Evolutionary conservation across 1,139 yeast genomes (phyloP), one percentile per base, ranked within the genome.

Genomic region (Blastobotrys raffinosifermentans): DNA sequence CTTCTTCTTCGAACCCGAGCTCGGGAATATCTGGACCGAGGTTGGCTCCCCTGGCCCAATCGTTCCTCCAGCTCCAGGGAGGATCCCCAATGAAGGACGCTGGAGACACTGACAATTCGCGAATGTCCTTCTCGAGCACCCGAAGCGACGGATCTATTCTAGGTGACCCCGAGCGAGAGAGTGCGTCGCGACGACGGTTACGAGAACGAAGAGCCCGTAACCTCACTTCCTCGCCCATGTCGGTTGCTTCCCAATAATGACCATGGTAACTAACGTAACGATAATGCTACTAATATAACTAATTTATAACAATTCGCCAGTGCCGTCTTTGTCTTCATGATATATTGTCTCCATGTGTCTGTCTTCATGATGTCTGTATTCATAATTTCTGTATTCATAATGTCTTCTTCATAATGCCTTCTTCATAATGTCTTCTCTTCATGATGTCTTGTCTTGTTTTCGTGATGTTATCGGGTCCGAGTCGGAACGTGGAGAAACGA

Each of bases 161-260:
- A n/a, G 35, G 35, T 9, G 35, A 32, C 16, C 19, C 30, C 3
- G 31, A 17, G 13, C 35, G 35, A 13, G 35, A 32, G 16, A 16
- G 25, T 13, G 35, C 35, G 4, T 32, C 34, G 15, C 7, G 9
- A n/a, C 26, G 23, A 13, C 30, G 31, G 11, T 18, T 32, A 9
- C 17, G 15, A 4, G 16, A 31, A 19, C 26, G 26, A 4, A 15
- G 34, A 14, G 14, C 14, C n/a, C 32, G 22, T 4, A 29, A 29
- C 22, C 14, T n/a, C 10, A 4, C 18, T n/a, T 25, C 27, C 6
- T 25, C 27, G 7, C 27, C 27, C 6, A 25, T 25, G 27, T 25
- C 27, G 13, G 7, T 25, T 8, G 27, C 27, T 6, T 25, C 27
- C 7, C 14, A 25, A 6, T 13, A n/a, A 13, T 25, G 15, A n/a